These are phyloP conservation scores for Symbiodinium pilosum DNA, from an alignment of 73 alveolate species.

Conservation along the genomic window DNA sequence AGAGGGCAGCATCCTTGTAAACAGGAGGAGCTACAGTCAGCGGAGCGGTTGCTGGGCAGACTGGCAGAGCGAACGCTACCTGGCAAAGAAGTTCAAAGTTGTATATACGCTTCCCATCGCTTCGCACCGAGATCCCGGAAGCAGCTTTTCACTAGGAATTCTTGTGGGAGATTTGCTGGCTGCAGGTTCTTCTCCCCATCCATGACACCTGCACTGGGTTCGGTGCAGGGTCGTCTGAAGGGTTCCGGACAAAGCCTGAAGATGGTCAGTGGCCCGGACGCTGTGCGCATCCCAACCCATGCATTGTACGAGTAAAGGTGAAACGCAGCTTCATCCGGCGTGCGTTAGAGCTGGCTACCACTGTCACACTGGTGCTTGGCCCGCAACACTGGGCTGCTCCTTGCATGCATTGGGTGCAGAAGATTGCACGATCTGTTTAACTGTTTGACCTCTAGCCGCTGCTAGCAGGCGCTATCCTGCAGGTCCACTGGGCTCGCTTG, in stretches of 20 bases:
- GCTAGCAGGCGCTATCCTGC: neutral
- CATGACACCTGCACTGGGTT: conserved; percentile 86
- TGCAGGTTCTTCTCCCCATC: conserved; percentile 75
- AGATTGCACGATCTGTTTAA: no score
- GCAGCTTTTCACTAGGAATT: no score
- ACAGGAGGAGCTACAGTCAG: conserved; percentile 29
- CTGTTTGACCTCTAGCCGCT: no score
- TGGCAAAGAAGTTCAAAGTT: no score
- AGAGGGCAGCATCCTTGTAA: neutral
- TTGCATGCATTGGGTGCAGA: neutral
- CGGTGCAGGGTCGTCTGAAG: conserved; percentile 10
- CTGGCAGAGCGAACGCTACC: conserved; percentile 70
- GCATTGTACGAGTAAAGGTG: neutral
- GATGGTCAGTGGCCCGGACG: conserved; percentile 15
- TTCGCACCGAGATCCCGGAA: no score
- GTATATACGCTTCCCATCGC: no score
- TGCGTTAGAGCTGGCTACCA: neutral
- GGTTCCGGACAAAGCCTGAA: conserved; percentile 19
- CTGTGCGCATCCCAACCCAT: neutral
- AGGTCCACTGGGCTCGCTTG: conserved; percentile 94
- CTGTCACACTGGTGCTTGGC: neutral
- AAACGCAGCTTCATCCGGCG: conserved; percentile 11
- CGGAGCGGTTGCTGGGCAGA: conserved; percentile 71
- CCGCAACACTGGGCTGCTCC: neutral
- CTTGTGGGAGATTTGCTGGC: no score